Percentiles rank a stretch among this genome's conserved stretches.
These are phyloP conservation scores for Penicillium sp. DNA, from an alignment of 2,329 filamentous ascomycete genomes.

Conservation along the genomic window DNA sequence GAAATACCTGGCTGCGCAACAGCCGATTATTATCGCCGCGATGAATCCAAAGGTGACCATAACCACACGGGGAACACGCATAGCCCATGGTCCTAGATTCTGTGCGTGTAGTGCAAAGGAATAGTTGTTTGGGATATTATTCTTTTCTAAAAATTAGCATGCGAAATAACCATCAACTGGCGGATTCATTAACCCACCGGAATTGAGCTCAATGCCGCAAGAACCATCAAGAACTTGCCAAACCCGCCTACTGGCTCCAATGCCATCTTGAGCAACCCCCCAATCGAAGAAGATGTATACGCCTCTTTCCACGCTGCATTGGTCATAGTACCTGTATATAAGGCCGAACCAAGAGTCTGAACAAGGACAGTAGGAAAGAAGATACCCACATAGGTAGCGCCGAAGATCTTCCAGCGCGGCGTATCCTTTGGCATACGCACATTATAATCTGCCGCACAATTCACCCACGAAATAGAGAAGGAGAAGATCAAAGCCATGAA, in stretches of 20 bases:
- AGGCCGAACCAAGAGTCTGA: conserved; percentile 31
- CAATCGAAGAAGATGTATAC: conserved; percentile 25
- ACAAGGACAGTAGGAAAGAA: conserved; percentile 32
- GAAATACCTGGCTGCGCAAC: conserved; percentile 33
- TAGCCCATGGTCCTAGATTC: conserved; percentile 34
- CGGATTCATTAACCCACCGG: conserved; percentile 19
- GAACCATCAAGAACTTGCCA: conserved; percentile 34
- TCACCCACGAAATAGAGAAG: conserved; percentile 38
- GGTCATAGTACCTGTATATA: conserved; percentile 30
- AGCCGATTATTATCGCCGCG: conserved; percentile 31
- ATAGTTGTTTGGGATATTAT: conserved; percentile 39
- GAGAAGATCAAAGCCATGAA: conserved; percentile 38
- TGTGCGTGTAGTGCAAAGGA: conserved; percentile 36
- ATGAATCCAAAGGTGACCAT: conserved; percentile 35
- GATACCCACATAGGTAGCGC: conserved; percentile 18
- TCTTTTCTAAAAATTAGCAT: conserved; percentile 18
- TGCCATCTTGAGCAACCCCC: conserved; percentile 31
- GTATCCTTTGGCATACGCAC: conserved; percentile 38
- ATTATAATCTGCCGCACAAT: conserved; percentile 39
- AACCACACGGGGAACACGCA: conserved; percentile 30
- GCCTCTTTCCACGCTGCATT: conserved; percentile 27
- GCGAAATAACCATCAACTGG: too few relatives aligned
- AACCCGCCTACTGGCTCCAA: conserved; percentile 32
- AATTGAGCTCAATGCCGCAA: conserved; percentile 33
- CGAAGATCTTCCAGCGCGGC: conserved; percentile 31